Conservation (phyloP, 331 rosid species). For the Erythrophleum ivorense region DNA sequence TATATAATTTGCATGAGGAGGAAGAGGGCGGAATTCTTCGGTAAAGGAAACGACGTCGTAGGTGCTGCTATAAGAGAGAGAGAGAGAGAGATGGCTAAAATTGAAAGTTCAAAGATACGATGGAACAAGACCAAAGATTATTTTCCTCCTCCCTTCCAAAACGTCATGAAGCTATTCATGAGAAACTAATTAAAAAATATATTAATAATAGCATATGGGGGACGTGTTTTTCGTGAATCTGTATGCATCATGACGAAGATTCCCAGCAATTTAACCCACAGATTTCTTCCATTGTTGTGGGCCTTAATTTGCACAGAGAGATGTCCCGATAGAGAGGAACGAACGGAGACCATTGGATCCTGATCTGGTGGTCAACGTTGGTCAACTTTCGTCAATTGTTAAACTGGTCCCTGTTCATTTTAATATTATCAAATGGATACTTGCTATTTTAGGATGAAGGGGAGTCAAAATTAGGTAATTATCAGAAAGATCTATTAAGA, state of each 20-base stretch:
- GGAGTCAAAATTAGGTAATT: conserved; percentile 53
- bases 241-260: conserved; percentile 49
- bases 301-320: conserved; percentile 5
- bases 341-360: conserved; percentile 51
- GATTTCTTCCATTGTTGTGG: conserved; percentile 45
- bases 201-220: not conserved
- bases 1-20: conserved; percentile 56
- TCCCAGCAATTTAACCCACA: conserved; percentile 49
- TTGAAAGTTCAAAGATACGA: conserved; percentile 62
- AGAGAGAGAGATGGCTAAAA: conserved; percentile 28
- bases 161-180: conserved; percentile 36
- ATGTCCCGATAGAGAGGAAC: not conserved
- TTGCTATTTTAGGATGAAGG: conserved; percentile 33
- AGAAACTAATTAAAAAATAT: conserved; percentile 14
- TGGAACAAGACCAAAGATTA: conserved; percentile 39
- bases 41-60: conserved; percentile 43
- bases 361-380: conserved; percentile 45
- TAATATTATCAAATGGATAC: conserved; percentile 21
- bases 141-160: conserved; percentile 24
- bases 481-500: conserved; percentile 58
- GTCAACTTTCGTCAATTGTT: conserved; percentile 55
- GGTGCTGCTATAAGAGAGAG: not conserved
- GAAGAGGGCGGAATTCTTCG: not conserved
- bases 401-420: not conserved
- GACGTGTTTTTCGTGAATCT: conserved; percentile 41